Base-by-base conservation (phyloP, 768 basidiomycete species). In the Gymnopilus junonius region DNA sequence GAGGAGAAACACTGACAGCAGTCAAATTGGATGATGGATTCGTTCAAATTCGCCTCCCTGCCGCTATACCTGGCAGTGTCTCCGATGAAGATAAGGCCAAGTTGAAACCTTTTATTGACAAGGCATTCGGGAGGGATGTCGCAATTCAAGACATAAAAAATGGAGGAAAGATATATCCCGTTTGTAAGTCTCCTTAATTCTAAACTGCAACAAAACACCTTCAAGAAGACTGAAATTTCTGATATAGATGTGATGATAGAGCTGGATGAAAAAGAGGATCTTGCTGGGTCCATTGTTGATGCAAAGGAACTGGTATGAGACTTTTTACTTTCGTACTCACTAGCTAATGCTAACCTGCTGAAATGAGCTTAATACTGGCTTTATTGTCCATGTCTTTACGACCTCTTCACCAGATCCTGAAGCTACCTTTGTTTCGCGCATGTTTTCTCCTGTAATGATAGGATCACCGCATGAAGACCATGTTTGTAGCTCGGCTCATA, bases 401-500 rank as follows among this genome's bases (percentile, higher is more conserved):
- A 74, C 75, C 29, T 61, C 65, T 27, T 70, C 76, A 4, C 70
- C 76, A 0, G 74, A 66, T 29, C 68, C 68, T 5, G 65, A 75
- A 11, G 76, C 75, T 55, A 67, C 66, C 15, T 87, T 85, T 70
- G 71, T 80, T 21, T 85, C 85, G 7, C 78, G 86, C 4, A 81
- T 86, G 77, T 85, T 87, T 65, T 73, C 80, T 5, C 83, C 82
- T 7, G 54, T 48, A 1, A 29, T 60, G 8, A 64, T 80, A 25
- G 66, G 66, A 59, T 67, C 70, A 55, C 59, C 67, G 15, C 74
- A 74, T 4, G 85, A 86, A 71, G 85, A 87, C 61, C 77, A 74
- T 17, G 85, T 85, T 8, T 86, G 84, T 61, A 86, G 85, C 14
- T 82, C 82, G 37, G 83, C 85, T 0, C 86, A 87, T 65, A 79